Percentiles rank a stretch among this genome's conserved stretches.
Conservation (phyloP, 257 asterid species). For the Nicotiana attenuata region DNA sequence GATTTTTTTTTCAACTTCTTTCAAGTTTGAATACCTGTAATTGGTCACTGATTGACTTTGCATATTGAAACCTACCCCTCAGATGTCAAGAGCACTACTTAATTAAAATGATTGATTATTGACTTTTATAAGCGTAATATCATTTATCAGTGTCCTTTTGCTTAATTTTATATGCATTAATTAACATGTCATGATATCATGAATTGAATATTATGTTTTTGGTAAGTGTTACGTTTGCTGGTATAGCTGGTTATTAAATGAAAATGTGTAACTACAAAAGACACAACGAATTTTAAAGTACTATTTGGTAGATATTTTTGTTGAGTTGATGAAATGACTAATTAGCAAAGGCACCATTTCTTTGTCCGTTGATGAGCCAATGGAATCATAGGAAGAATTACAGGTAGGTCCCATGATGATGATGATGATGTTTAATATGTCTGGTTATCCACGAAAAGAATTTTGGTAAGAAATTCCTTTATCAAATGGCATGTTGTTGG, state of each 20-base stretch:
- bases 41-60: background rate
- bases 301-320: slow-evolving; percentile 10
- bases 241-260: background rate
- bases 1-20: too few relatives aligned
- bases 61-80: background rate
- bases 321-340: background rate
- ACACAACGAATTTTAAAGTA: background rate
- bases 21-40: too few relatives aligned
- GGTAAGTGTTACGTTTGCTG: background rate
- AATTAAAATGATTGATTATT: background rate
- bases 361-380: background rate
- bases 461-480: background rate
- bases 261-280: background rate
- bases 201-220: background rate
- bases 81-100: background rate
- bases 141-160: background rate
- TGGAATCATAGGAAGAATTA: background rate
- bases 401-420: background rate
- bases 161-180: background rate
- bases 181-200: background rate
- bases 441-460: background rate
- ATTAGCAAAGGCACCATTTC: background rate
- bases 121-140: background rate
- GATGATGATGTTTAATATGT: background rate
- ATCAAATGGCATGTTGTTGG: background rate